Base-by-base conservation (phyloP, 1,284 basidiomycete genomes). In the Stereum hirsutum region DNA sequence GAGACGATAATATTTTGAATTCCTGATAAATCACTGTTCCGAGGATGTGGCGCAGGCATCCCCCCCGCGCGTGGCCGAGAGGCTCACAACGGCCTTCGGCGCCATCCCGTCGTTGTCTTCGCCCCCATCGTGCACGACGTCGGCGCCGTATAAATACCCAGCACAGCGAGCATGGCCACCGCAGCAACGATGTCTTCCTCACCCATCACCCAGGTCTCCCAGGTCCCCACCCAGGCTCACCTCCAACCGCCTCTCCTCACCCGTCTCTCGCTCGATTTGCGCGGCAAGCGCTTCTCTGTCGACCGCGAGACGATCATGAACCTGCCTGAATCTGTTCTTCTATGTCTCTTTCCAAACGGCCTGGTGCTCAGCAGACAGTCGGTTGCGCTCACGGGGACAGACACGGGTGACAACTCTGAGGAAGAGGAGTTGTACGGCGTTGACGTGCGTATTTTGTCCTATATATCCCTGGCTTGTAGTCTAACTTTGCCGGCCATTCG, bases 231-330 rank as follows among this genome's bases (percentile, higher is more conserved):
- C n/a, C 77, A 81, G 52, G 72, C 78, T 12, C 81, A 78, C 52
- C 66, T 89, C 19, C 85, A 89, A 60, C 85, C 87, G 12, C 85
- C 89, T 65, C 74, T 93, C 30, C 72, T 95, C 49, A 84, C 88
- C 11, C 75, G 90, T 49, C 76, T 99, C 52, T 79, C 89, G 45
- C 82, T 99, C 54, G 95, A 98, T 65, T 73, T 99, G 40, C 82
- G 95, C 50, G 93, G 93, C 47, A 75, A 72, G 52, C 82, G 92
- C 53, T 96, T 98, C 68, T 84, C 89, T 46, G 92, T 99, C 45
- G 96, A 99, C 68, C 78, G 96, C 54, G 95, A 98, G 66, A 93
- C 89, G 25, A 87, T 99, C 61, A 97, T 99, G 93, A 93, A 95
- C 61, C 72, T 99, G 25, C 95, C 95, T 6, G 95, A 99, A 75